Evolutionary conservation across 169 alveolate species (phyloP).

Genomic region (Babesia bovis): DNA sequence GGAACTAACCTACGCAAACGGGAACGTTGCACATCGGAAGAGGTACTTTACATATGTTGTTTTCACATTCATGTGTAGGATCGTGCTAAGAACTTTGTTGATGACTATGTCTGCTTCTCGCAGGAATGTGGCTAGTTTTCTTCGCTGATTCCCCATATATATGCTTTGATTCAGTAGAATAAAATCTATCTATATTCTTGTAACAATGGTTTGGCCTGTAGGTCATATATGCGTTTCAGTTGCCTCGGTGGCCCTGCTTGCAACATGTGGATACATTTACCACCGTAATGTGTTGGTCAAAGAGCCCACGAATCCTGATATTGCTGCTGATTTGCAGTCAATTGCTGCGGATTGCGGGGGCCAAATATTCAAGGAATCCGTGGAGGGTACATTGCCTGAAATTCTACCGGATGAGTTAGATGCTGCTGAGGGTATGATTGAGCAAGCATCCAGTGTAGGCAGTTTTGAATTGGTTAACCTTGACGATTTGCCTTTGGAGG

Average conservation of each 20-base stretch:
- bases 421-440: background rate
- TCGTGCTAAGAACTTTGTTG: conserved; percentile 32
- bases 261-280: background rate
- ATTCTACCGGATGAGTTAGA: background rate
- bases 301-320: background rate
- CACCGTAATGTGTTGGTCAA: background rate
- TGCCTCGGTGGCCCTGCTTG: background rate
- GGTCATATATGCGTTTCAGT: background rate
- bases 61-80: conserved; percentile 8
- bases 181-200: background rate
- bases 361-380: background rate
- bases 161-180: background rate
- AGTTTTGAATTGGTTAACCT: background rate
- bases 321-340: background rate
- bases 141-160: background rate
- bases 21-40: conserved; percentile 8
- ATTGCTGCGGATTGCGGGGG: background rate
- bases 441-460: background rate
- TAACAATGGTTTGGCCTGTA: background rate
- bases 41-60: conserved; percentile 12
- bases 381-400: background rate
- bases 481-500: background rate
- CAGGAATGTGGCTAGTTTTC: conserved; percentile 41
- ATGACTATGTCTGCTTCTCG: conserved; percentile 42
- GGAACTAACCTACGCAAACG: conserved; percentile 47